These are phyloP conservation scores for Brettanomyces naardenensis DNA, from an alignment of 805 yeast species.

Conservation along the genomic window DNA sequence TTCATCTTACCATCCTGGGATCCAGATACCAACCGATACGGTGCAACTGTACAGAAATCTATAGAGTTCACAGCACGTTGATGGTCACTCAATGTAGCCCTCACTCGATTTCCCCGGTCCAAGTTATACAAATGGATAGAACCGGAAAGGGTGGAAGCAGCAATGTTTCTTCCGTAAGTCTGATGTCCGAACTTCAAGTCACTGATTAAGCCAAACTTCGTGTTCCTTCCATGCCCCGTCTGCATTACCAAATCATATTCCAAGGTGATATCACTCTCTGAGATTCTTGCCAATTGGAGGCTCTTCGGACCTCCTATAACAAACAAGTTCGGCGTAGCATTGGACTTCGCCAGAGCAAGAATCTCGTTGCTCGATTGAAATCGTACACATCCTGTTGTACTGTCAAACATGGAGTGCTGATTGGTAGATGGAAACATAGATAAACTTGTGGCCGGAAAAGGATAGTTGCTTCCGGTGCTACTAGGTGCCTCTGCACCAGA, in stretches of 20 bases:
- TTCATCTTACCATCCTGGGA: constrained; percentile 77
- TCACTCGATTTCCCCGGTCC: constrained; percentile 22
- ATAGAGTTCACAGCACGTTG: constrained; percentile 39
- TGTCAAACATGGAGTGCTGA: constrained; percentile 19
- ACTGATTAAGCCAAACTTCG: constrained; percentile 31
- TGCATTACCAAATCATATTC: constrained; percentile 29
- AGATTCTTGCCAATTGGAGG: constrained; percentile 30
- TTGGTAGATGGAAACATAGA: constrained; percentile 11
- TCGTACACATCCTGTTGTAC: constrained; percentile 16
- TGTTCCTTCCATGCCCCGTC: constrained; percentile 21
- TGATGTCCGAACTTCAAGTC: constrained; percentile 38
- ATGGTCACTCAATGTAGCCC: constrained; percentile 31
- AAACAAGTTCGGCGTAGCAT: constrained; percentile 26
- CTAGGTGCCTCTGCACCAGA: background rate
- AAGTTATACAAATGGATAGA: constrained; percentile 30
- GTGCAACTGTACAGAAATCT: constrained; percentile 31
- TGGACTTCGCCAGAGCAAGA: constrained; percentile 25
- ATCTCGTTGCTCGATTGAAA: constrained; percentile 29
- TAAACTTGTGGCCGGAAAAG: constrained; percentile 16
- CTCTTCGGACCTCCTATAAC: constrained; percentile 36
- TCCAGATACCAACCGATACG: constrained; percentile 45
- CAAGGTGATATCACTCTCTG: constrained; percentile 22
- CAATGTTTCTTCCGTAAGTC: constrained; percentile 30
- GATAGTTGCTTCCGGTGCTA: constrained; percentile 3
- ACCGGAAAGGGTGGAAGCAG: constrained; percentile 40